Base-by-base conservation (phyloP, 2,329 filamentous ascomycete genomes). In the Cytospora leucostoma region DNA sequence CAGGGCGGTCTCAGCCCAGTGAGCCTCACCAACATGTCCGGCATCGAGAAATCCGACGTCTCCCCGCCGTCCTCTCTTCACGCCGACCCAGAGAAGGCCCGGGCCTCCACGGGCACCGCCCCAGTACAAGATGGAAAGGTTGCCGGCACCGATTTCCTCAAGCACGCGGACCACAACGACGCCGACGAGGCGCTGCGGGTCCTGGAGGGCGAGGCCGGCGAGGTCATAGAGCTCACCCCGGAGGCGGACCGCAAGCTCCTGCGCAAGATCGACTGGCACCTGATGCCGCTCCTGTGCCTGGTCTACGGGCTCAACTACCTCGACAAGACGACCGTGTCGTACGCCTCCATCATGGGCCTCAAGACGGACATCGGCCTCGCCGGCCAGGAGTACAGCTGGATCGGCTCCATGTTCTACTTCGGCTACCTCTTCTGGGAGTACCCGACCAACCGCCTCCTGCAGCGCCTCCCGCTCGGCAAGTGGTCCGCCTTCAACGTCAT, bases 401-500 rank as follows among this genome's bases (percentile, higher is more conserved):
- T 84, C 15, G 78, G 77, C 1, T 80, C 77, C 68, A 75, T 83
- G 70, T 66, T 66, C 15, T 66, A 66, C 40, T 64, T 81, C 52
- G 79, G 79, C 71, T 77, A 77, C 61, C 70, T 77, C 17, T 83
- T 80, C 2, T 88, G 82, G 82, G 87, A 90, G 71, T 89, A 87
- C 72, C 87, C 87, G 0, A 89, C 87, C 1, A 88, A 82, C 69
- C 81, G 84, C 13, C 78, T 90, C 34, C 78, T 90, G 13, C 88
- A 90, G 72, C 77, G 82, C 1, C 74, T 90, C 2, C 88, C 88
- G 0, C 73, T 90, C 7, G 88, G 84, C 0, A 90, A 89, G 70
- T 90, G 88, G 73, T 87, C 83, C 1, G 85, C 84, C 0, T 79
- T 82, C 65, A 88, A 86, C 69, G 83, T 90, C 63, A 80, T 89